Evolutionary conservation across 2,329 filamentous ascomycete species (phyloP), one percentile per base, ranked within the genome.

Genomic region (Arthroderma sp.): DNA sequence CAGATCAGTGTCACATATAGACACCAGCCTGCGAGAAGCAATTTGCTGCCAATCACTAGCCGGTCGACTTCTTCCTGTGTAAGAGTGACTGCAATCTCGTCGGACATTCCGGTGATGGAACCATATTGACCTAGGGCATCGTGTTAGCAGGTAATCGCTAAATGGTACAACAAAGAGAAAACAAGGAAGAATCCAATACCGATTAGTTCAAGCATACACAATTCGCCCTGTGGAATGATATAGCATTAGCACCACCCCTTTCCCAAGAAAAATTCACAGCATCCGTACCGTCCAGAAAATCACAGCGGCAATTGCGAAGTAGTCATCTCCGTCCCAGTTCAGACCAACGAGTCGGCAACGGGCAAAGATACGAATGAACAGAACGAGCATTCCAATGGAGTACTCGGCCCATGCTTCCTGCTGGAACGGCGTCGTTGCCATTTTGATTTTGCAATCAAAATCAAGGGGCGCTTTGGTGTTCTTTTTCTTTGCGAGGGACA

Each of bases 341-440:
- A 64, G 52, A 1, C 67, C 66, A 3, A 69, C 63, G 5, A 59
- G 50, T 43, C 58, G 65, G 51, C 58, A 59, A 31, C 67, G 54
- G 2, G 64, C 60, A 47, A 61, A 62, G 46, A 65, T 63, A 9
- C 67, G 63, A 4, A 65, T 46, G 2, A 67, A 48, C 3, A 70
- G 48, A 2, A 70, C 49, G 5, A 59, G 1, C 2, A 61, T 49
- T 1, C 67, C 67, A 29, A 70, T 52, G 1, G 56, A 61, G 40
- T 68, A 70, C 44, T 70, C 68, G 10, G 56, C 55, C 67, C 67
- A 70, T 6, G 64, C 64, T 49, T 70, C 67, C 2, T 53, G 58
- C 46, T 66, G 62, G 45, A 69, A 69, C 3, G 66, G 65, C 4
- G 63, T 66, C 11, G 44, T 39, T 27, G 31, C 29, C 44, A 34